phyloP scores from a whole-genome alignment of 2,329 filamentous ascomycete genomes.

The Colletotrichum sp. region DNA sequence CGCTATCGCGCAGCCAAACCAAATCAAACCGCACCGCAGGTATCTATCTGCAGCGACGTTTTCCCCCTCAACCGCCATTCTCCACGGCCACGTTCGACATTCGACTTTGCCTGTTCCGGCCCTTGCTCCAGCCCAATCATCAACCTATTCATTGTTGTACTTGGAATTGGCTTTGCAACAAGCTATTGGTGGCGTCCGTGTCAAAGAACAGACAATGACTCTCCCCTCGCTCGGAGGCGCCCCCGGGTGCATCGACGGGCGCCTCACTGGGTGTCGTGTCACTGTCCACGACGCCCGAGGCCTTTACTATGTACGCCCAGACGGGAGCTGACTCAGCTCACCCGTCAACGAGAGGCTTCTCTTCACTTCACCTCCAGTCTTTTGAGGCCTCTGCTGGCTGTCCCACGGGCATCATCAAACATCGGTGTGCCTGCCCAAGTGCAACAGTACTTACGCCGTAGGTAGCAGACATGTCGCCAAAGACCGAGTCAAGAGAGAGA shows the following conservation, averaged over 20 bases:
- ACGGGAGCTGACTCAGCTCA: neutral
- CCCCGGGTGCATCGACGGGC: neutral
- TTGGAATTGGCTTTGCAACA: neutral
- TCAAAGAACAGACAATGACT: neutral
- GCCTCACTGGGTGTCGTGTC: neutral
- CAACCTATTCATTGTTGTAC: neutral
- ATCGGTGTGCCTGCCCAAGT: neutral
- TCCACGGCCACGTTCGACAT: slow-evolving; percentile 1
- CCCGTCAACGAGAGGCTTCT: neutral
- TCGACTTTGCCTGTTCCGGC: neutral
- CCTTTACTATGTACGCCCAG: neutral
- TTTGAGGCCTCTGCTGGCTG: neutral
- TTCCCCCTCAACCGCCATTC: neutral
- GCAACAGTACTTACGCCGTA: neutral
- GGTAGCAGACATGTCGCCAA: neutral
- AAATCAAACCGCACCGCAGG: neutral
- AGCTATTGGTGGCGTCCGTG: neutral
- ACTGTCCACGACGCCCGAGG: neutral
- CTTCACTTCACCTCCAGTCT: neutral
- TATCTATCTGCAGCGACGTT: neutral
- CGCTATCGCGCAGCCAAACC: neutral
- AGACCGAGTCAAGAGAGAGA: neutral
- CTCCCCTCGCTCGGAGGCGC: neutral
- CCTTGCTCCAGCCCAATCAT: neutral
- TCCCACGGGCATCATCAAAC: neutral